Conservation (phyloP, 1,284 basidiomycete species). For the Apiotrichum siamense region DNA sequence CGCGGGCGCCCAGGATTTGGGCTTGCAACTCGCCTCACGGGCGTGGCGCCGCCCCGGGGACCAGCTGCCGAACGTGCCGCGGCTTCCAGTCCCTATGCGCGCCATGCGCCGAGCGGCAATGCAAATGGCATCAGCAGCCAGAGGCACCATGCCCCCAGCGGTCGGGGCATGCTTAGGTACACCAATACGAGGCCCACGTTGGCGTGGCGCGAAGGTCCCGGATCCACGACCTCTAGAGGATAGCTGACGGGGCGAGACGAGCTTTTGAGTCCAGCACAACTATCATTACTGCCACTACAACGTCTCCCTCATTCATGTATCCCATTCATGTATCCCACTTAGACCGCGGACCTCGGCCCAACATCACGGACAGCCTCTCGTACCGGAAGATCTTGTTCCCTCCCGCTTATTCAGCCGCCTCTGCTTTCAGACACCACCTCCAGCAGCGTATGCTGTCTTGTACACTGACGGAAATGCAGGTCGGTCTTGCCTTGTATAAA, state of each 20-base stretch:
- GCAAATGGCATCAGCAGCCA: not conserved
- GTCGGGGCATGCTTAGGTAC: not conserved
- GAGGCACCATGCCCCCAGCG: not conserved
- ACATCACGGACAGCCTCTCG: no score
- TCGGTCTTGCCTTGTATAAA: no score
- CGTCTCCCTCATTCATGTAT: not conserved
- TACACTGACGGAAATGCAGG: no score
- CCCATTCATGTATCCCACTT: no score
- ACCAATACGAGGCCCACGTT: constrained; percentile 4
- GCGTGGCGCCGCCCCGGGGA: not conserved
- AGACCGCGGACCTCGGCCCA: no score
- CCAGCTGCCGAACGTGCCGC: not conserved
- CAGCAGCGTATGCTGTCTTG: no score
- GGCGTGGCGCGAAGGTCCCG: constrained; percentile 6
- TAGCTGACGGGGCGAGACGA: no score
- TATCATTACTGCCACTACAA: not conserved
- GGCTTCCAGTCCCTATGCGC: not conserved
- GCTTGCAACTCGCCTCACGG: constrained; percentile 2
- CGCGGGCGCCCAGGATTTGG: not conserved
- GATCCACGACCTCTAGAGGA: not conserved
- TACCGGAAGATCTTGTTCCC: no score
- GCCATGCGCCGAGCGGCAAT: not conserved
- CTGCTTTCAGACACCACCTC: no score
- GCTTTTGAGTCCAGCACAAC: no score
- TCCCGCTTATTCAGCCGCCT: no score